A percentile compares a stretch with the other conserved stretches of the same genome.
Evolutionary conservation across 78 protist species (phyloP).

Genomic region (Carpediemonas membranifera): DNA sequence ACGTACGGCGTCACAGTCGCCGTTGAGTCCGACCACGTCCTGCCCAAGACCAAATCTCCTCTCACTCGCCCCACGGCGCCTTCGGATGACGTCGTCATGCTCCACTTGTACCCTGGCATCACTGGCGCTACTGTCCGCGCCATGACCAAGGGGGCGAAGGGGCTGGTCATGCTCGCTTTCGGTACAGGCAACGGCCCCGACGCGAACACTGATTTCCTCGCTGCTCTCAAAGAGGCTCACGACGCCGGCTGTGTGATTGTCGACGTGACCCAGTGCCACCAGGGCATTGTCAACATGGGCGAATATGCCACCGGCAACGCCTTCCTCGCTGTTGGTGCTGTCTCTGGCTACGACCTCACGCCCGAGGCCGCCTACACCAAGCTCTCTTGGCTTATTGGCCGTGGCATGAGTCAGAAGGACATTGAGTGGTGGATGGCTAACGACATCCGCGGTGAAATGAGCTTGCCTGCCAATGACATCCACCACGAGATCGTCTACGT

Average conservation of each 20-base stretch:
- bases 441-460: too few species aligned
- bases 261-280: constrained; percentile 14
- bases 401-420: too few species aligned
- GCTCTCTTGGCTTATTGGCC: constrained; percentile 12
- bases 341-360: constrained; percentile 3
- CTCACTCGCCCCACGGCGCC: not conserved
- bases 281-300: not conserved
- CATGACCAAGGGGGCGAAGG: not conserved
- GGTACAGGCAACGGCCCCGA: constrained; percentile 28
- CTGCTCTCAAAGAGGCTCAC: not conserved
- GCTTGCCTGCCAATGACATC: too few species aligned
- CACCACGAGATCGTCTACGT: too few species aligned
- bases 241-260: constrained; percentile 10
- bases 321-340: not conserved
- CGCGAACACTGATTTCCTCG: not conserved
- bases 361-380: constrained; percentile 31
- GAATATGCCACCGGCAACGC: not conserved
- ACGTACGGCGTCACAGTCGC: constrained; percentile 1
- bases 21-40: not conserved
- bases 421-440: too few species aligned
- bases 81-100: not conserved
- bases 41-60: not conserved
- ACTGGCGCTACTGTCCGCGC: not conserved
- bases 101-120: constrained; percentile 7
- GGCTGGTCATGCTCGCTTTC: constrained; percentile 13